Evolutionary conservation across 2,329 filamentous ascomycete genomes (phyloP), one percentile per base, ranked within the genome.

Genomic region (Arthrinium phaeospermum): DNA sequence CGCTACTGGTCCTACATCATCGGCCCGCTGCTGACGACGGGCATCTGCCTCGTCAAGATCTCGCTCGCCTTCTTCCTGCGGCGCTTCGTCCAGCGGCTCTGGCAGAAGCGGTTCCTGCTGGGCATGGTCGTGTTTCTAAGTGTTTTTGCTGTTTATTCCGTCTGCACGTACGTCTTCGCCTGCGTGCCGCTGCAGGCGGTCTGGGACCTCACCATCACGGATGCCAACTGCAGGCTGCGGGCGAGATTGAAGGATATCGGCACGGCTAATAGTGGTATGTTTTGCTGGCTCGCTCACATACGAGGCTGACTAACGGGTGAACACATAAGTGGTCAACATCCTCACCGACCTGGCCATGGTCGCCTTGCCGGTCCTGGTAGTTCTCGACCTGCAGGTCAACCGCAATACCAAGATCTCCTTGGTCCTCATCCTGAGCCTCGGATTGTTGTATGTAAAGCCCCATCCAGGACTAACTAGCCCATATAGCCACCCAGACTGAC

Each of bases 331-430:
- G 13, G 51, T 57, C 27, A 73, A 73, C 46, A 70, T 73, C 49
- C 13, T 72, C 22, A 73, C 72, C n/a, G 72, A 73, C 30, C 47
- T 68, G n/a, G 44, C 68, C 10, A 70, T 72, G 46, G 70, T 73
- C 1, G 44, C 68, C 6, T 16, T 73, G 16, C 72, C 72, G 19
- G 49, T 73, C 13, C 71, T 71, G 19, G 67, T 72, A 14, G 67
- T 73, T 14, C 12, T 72, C 68, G 67, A 67, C 13, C 64, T 73
- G 45, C 71, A 72, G 51, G 72, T 73, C 46, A 73, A 73, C 27
- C 30, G 30, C 14, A 57, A 69, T 24, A 71, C 71, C 24, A 72
- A 73, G 51, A 41, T 69, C 19, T 68, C 70, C 2, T 24, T 72
- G 12, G 27, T 72, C 0, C 47, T 70, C 24, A 68, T 70, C 41